Conservation (phyloP, 495 filamentous ascomycete species). For the Thermochaetoides thermophila region DNA sequence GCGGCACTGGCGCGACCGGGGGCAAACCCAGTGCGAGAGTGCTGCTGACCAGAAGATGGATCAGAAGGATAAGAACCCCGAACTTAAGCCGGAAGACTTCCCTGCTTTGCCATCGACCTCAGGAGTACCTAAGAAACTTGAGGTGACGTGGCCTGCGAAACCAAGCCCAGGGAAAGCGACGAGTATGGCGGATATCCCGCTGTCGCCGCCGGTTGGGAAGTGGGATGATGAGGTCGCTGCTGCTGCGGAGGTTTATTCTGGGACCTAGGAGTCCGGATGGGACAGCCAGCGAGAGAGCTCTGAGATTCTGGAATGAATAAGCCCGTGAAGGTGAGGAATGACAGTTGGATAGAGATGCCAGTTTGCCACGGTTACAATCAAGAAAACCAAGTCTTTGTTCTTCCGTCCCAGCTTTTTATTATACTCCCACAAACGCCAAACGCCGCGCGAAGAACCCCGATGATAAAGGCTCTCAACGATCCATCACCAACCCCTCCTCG, state of each 20-base stretch:
- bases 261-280: no score
- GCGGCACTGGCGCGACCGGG: background rate
- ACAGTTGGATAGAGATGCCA: no score
- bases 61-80: constrained; percentile 4
- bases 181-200: constrained; percentile 1
- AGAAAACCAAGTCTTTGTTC: no score
- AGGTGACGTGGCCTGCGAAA: constrained; percentile 7
- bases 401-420: no score
- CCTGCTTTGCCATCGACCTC: constrained; percentile 23
- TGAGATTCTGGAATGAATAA: no score
- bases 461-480: no score
- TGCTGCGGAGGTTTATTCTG: background rate
- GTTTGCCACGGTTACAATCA: no score
- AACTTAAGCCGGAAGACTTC: constrained; percentile 23
- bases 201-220: constrained; percentile 23
- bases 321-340: no score
- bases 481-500: constrained; percentile 30
- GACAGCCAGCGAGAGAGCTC: no score
- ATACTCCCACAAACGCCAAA: constrained; percentile 7
- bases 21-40: background rate
- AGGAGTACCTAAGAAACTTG: constrained; percentile 14
- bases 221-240: constrained; percentile 37
- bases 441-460: no score
- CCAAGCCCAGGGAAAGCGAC: no score
- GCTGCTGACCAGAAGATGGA: constrained; percentile 3